Evolutionary conservation across 2,329 filamentous ascomycete species (phyloP).

Genomic region (Akanthomyces lecanii): DNA sequence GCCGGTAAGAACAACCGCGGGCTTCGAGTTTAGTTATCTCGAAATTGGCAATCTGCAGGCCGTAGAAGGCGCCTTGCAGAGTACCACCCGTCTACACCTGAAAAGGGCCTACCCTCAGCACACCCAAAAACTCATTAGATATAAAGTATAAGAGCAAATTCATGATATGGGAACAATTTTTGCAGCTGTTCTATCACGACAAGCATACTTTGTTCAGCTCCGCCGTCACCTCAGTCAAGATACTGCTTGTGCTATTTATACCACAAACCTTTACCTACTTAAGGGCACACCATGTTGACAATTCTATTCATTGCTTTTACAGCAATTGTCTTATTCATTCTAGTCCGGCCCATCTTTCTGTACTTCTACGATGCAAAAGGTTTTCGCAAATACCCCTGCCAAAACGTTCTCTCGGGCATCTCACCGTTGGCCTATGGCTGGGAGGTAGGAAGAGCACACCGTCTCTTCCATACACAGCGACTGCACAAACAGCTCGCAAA

Average conservation of each 20-base stretch:
- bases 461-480: slow-evolving; percentile 45
- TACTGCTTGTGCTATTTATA: too few species aligned
- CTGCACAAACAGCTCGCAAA: slow-evolving; percentile 28
- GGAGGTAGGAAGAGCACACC: slow-evolving; percentile 26
- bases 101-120: too few species aligned
- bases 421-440: slow-evolving; percentile 22
- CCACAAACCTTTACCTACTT: too few species aligned
- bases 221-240: background rate
- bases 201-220: background rate
- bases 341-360: background rate
- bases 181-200: too few species aligned
- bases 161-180: too few species aligned
- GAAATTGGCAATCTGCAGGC: too few species aligned
- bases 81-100: too few species aligned
- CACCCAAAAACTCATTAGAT: too few species aligned
- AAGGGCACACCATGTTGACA: background rate
- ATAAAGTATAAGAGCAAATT: too few species aligned
- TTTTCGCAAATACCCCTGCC: slow-evolving; percentile 22
- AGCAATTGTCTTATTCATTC: background rate
- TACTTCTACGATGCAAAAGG: slow-evolving; percentile 34
- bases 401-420: slow-evolving; percentile 23
- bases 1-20: too few species aligned
- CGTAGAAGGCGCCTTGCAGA: too few species aligned
- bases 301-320: background rate
- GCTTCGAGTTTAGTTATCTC: too few species aligned